A percentile compares a stretch with the other conserved stretches of the same genome.
These are phyloP conservation scores for Neltuma alba DNA, from an alignment of 306 rosid genomes.

Conservation along the genomic window DNA sequence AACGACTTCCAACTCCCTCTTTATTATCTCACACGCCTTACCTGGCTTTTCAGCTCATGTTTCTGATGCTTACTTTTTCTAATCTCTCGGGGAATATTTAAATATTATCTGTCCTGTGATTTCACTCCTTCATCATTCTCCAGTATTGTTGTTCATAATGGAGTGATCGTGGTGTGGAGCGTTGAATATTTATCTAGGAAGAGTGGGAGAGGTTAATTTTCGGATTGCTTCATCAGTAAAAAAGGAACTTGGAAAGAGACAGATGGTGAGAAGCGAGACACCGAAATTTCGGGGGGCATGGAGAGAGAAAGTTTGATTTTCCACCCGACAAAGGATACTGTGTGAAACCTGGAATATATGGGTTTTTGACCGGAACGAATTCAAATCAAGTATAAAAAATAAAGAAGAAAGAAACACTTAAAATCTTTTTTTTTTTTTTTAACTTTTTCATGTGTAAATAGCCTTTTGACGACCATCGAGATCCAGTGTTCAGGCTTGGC, in stretches of 20 bases:
- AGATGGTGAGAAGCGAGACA: constrained; percentile 42
- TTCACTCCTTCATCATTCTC: constrained; percentile 13
- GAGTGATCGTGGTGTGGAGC: neutral
- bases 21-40: constrained; percentile 48
- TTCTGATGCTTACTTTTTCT: constrained; percentile 13
- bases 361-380: constrained; percentile 51
- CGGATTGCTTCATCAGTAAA: constrained; percentile 46
- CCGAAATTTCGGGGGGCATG: constrained; percentile 31
- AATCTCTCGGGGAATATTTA: constrained; percentile 31
- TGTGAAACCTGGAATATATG: constrained; percentile 51
- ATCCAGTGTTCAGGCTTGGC: constrained; percentile 36
- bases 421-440: neutral
- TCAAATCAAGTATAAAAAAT: constrained; percentile 19
- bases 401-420: neutral
- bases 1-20: constrained; percentile 47
- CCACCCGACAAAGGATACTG: constrained; percentile 83
- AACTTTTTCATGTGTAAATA: neutral
- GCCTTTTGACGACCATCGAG: constrained; percentile 16
- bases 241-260: constrained; percentile 64
- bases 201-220: constrained; percentile 26
- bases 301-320: constrained; percentile 42
- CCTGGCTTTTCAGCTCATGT: constrained; percentile 53
- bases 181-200: constrained; percentile 26
- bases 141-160: constrained; percentile 12
- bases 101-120: constrained; percentile 30